These are phyloP conservation scores for Multifurca ochricompacta DNA, from an alignment of 768 basidiomycete species.

Conservation along the genomic window DNA sequence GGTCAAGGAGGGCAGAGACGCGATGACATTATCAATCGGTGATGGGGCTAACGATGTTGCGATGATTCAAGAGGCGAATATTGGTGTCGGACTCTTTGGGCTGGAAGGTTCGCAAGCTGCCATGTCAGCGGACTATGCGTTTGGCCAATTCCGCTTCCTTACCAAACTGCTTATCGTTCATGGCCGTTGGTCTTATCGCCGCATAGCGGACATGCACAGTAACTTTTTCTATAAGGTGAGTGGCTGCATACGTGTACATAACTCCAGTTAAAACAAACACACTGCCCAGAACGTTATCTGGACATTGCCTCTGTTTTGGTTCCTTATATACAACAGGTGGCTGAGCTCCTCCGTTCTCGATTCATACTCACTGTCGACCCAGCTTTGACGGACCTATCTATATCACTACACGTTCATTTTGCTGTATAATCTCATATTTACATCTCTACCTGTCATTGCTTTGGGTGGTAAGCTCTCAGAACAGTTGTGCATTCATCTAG, in stretches of 20 bases:
- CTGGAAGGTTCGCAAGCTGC: slow-evolving; percentile 97
- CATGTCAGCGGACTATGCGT: slow-evolving; percentile 98
- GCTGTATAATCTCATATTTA: slow-evolving; percentile 88
- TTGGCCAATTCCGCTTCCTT: slow-evolving; percentile 93
- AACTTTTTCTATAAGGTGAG: slow-evolving; percentile 98
- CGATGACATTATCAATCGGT: slow-evolving; percentile 95
- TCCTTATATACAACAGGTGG: slow-evolving; percentile 82
- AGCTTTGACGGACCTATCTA: slow-evolving; percentile 92
- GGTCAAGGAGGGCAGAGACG: slow-evolving; percentile 90
- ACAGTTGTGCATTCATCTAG: neutral
- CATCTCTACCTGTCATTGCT: slow-evolving; percentile 84
- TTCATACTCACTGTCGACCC: slow-evolving; percentile 20
- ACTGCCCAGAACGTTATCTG: slow-evolving; percentile 71
- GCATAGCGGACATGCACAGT: slow-evolving; percentile 92
- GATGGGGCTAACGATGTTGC: slow-evolving; percentile 98
- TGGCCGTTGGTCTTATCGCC: slow-evolving; percentile 95
- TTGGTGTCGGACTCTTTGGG: slow-evolving; percentile 89
- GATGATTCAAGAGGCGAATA: slow-evolving; percentile 99
- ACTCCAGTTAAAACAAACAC: slow-evolving; percentile 1
- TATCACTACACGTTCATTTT: slow-evolving; percentile 94
- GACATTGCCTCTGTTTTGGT: slow-evolving; percentile 95
- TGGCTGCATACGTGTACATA: slow-evolving; percentile 2
- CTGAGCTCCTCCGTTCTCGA: slow-evolving; percentile 22
- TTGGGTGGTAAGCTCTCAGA: slow-evolving; percentile 62
- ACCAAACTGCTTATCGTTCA: slow-evolving; percentile 90